phyloP scores from a whole-genome alignment of 495 filamentous ascomycete species.

The Xylaria nigripes region DNA sequence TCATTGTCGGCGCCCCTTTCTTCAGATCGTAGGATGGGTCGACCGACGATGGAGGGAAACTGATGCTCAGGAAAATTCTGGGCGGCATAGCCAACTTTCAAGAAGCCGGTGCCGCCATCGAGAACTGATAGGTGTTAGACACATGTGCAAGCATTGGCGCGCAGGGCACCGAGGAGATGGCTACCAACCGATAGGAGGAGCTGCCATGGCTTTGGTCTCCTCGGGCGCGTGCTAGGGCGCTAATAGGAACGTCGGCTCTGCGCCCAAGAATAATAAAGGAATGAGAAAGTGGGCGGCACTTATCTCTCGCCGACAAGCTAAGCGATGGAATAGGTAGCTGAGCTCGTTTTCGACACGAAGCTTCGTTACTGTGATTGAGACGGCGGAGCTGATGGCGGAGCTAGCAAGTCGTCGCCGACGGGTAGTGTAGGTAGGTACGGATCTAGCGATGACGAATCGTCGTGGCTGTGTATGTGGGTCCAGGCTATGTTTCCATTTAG shows the following conservation, averaged over 20 bases:
- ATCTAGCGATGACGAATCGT: not conserved
- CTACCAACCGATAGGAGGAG: constrained; percentile 26
- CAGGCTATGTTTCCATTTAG: no score
- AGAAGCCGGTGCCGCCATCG: constrained; percentile 99
- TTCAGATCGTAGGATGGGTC: constrained; percentile 93
- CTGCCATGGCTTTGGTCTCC: constrained; percentile 19
- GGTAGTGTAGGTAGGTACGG: not conserved
- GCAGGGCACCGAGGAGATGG: not conserved
- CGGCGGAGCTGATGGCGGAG: constrained; percentile 6
- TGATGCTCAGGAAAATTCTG: constrained; percentile 99
- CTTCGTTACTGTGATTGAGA: not conserved
- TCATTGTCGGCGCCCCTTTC: constrained; percentile 53
- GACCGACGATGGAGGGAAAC: constrained; percentile 96
- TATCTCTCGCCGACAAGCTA: not conserved
- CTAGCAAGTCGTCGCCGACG: not conserved
- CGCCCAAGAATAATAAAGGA: not conserved
- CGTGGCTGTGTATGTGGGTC: constrained; percentile 1
- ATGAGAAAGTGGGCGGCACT: not conserved
- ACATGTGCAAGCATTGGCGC: constrained; percentile 3
- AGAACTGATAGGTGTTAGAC: constrained; percentile 54
- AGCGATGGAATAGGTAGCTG: not conserved
- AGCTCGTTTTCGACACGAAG: not conserved
- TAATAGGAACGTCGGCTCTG: not conserved
- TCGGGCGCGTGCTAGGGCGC: constrained; percentile 5
- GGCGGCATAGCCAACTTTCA: constrained; percentile 97